Conservation (phyloP, 345 rosid genomes). For the Hibiscus trionum region DNA sequence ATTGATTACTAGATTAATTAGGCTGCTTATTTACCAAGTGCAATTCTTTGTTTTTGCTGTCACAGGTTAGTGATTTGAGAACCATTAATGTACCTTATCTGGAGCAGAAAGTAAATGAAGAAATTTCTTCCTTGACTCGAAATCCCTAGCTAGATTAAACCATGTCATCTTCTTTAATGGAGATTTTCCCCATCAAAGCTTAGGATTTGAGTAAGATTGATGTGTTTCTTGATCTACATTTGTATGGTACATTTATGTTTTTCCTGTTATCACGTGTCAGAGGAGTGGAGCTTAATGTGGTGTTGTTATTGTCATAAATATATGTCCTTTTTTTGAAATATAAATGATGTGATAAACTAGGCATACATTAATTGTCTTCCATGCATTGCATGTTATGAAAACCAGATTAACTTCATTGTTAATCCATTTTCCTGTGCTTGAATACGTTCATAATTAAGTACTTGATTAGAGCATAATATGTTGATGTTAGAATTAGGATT, state of each 20-base stretch:
- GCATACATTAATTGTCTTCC: background rate
- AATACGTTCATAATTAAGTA: background rate
- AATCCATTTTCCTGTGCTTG: background rate
- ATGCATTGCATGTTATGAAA: background rate
- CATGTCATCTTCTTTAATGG: background rate
- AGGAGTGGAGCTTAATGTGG: background rate
- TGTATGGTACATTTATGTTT: background rate
- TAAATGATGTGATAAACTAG: background rate
- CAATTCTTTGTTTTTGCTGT: background rate
- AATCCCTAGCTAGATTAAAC: background rate
- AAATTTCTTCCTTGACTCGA: conserved; percentile 20
- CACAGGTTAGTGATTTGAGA: conserved; percentile 39
- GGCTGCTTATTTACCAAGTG: background rate
- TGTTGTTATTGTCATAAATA: background rate
- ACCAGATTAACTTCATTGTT: background rate
- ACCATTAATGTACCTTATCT: conserved; percentile 30
- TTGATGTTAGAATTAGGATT: background rate
- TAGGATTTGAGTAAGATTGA: background rate
- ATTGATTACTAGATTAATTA: background rate
- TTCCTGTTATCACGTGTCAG: background rate
- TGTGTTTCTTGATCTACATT: background rate
- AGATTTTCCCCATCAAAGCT: background rate
- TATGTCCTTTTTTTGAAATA: background rate
- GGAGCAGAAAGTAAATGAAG: conserved; percentile 34
- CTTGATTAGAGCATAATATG: background rate